phyloP scores from a whole-genome alignment of 2,329 filamentous ascomycete genomes.

The Bimuria novae-zelandiae region DNA sequence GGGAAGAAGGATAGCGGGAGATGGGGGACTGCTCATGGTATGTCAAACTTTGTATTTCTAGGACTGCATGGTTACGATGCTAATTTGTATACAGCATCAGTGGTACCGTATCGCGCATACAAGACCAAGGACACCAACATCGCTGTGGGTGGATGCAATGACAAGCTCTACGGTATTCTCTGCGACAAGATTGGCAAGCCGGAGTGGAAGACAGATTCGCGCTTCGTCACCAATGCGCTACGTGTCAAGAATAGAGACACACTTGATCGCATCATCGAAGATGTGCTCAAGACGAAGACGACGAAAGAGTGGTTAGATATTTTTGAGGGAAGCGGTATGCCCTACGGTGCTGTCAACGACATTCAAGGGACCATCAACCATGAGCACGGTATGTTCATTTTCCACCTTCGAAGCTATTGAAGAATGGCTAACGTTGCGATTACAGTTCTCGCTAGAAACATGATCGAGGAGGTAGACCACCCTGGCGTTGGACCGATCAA shows the following conservation, averaged over 20 bases:
- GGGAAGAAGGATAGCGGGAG: constrained; percentile 84
- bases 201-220: constrained; percentile 61
- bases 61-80: background rate
- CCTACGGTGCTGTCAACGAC: constrained; percentile 92
- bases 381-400: constrained; percentile 67
- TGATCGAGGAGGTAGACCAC: constrained; percentile 89
- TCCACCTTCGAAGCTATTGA: background rate
- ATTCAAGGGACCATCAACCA: constrained; percentile 83
- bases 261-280: constrained; percentile 78
- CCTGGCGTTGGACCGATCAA: constrained; percentile 80
- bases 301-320: constrained; percentile 86
- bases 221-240: constrained; percentile 62
- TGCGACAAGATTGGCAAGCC: constrained; percentile 61
- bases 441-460: constrained; percentile 71
- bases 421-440: background rate
- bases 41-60: constrained; percentile 22
- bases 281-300: constrained; percentile 72
- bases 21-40: constrained; percentile 96
- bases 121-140: constrained; percentile 65
- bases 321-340: constrained; percentile 89
- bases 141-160: constrained; percentile 66
- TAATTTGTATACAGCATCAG: constrained; percentile 67
- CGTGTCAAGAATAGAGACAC: constrained; percentile 71
- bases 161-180: constrained; percentile 63
- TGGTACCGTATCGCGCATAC: constrained; percentile 90